Percentiles rank a stretch among this genome's conserved stretches.
These are phyloP conservation scores for Posidonia australis DNA, from an alignment of 106 monocot species.

Conservation along the genomic window DNA sequence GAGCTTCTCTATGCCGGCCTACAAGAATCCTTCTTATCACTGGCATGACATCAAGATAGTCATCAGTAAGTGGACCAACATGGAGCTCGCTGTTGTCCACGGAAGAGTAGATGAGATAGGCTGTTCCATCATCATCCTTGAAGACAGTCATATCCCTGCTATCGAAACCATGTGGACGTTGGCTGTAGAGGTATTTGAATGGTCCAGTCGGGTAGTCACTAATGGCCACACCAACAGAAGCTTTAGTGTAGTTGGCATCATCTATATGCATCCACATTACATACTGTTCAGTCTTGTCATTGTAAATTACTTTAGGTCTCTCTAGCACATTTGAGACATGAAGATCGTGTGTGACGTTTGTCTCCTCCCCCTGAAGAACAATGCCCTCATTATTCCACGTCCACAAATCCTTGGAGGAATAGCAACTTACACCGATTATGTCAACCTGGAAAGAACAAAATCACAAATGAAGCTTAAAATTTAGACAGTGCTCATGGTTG, in stretches of 20 bases:
- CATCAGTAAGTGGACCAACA: slow-evolving; percentile 55
- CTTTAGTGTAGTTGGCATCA: slow-evolving; percentile 82
- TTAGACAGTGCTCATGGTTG: neutral
- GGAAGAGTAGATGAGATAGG: slow-evolving; percentile 80
- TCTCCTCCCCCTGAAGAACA: slow-evolving; percentile 46
- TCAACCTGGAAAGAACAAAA: slow-evolving; percentile 46
- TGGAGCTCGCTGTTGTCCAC: slow-evolving; percentile 83
- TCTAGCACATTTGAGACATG: slow-evolving; percentile 78
- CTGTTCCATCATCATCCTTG: slow-evolving; percentile 69
- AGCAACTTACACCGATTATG: slow-evolving; percentile 88
- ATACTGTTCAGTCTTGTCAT: slow-evolving; percentile 39
- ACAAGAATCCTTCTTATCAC: slow-evolving; percentile 52
- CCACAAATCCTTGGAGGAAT: slow-evolving; percentile 89
- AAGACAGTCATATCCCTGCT: slow-evolving; percentile 96
- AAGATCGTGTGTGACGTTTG: slow-evolving; percentile 66
- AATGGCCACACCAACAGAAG: slow-evolving; percentile 78
- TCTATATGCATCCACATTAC: slow-evolving; percentile 98
- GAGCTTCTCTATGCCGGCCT: slow-evolving; percentile 76
- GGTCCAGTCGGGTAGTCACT: slow-evolving; percentile 61
- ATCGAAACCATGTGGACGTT: slow-evolving; percentile 64
- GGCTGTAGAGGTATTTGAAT: slow-evolving; percentile 75
- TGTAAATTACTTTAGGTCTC: slow-evolving; percentile 86
- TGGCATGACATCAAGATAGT: slow-evolving; percentile 54
- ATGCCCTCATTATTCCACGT: slow-evolving; percentile 83
- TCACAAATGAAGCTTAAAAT: neutral